These are phyloP conservation scores for Rhizomucor miehei DNA, from an alignment of 371 early-diverging fungal species.

Conservation along the genomic window DNA sequence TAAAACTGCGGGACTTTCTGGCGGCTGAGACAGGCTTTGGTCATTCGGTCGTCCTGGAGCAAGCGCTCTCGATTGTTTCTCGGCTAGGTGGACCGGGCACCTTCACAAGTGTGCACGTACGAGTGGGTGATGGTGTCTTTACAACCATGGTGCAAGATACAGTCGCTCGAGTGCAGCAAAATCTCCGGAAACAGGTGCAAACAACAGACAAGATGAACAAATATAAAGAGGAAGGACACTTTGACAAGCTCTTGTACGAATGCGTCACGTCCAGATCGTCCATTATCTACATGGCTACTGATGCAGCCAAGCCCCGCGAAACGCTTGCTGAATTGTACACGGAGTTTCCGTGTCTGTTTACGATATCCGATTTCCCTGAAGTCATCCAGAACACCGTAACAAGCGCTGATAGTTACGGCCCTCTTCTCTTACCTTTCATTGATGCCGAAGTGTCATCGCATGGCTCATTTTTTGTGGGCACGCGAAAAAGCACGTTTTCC, in stretches of 20 bases:
- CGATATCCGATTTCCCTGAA: conserved; percentile 49
- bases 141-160: conserved; percentile 25
- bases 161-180: conserved; percentile 19
- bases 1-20: conserved; percentile 21
- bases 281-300: conserved; percentile 57
- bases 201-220: neutral
- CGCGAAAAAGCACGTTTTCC: conserved; percentile 44
- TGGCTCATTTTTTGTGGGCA: conserved; percentile 42
- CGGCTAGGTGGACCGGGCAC: conserved; percentile 39
- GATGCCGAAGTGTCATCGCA: conserved; percentile 46
- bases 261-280: conserved; percentile 27
- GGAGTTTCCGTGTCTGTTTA: conserved; percentile 52
- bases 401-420: conserved; percentile 8
- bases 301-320: conserved; percentile 47
- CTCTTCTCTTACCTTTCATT: conserved; percentile 31
- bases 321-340: conserved; percentile 33
- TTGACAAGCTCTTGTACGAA: conserved; percentile 1
- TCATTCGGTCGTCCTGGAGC: conserved; percentile 33
- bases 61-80: conserved; percentile 21
- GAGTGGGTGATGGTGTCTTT: conserved; percentile 50
- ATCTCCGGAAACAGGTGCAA: conserved; percentile 16
- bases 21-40: conserved; percentile 25
- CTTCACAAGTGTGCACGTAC: conserved; percentile 45
- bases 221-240: neutral
- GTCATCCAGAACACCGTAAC: conserved; percentile 21